Evolutionary conservation across 208 protist genomes (phyloP).

Genomic region (Naegleria lovaniensis): DNA sequence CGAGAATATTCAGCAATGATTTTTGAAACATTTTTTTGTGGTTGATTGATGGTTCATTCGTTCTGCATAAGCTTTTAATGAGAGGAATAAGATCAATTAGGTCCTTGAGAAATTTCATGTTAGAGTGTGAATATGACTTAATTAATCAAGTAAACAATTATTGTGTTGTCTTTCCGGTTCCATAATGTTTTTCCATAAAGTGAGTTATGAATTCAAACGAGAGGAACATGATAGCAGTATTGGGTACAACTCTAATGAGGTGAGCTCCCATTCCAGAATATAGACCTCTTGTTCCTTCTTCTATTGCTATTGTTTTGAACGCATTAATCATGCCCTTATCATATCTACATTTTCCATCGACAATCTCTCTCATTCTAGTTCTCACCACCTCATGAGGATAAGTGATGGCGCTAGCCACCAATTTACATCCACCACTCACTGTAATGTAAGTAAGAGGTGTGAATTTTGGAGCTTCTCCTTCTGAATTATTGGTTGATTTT

Average conservation of each 20-base stretch:
- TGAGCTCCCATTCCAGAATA: constrained; percentile 18
- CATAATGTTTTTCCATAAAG: constrained; percentile 7
- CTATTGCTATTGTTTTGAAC: background rate
- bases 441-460: background rate
- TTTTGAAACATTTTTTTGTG: too few species aligned
- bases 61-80: too few species aligned
- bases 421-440: background rate
- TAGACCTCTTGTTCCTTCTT: constrained; percentile 5
- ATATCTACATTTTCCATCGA: background rate
- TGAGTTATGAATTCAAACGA: background rate
- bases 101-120: too few species aligned
- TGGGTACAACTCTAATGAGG: background rate
- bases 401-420: background rate
- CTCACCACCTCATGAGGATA: constrained; percentile 27
- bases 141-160: too few species aligned
- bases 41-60: too few species aligned
- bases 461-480: background rate
- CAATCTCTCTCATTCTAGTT: constrained; percentile 20
- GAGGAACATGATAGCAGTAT: constrained; percentile 7
- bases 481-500: background rate
- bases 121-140: too few species aligned
- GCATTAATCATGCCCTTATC: background rate
- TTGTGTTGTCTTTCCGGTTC: too few species aligned
- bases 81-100: too few species aligned
- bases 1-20: too few species aligned